Evolutionary conservation across 805 yeast genomes (phyloP).

Genomic region (Torulaspora franciscae): DNA sequence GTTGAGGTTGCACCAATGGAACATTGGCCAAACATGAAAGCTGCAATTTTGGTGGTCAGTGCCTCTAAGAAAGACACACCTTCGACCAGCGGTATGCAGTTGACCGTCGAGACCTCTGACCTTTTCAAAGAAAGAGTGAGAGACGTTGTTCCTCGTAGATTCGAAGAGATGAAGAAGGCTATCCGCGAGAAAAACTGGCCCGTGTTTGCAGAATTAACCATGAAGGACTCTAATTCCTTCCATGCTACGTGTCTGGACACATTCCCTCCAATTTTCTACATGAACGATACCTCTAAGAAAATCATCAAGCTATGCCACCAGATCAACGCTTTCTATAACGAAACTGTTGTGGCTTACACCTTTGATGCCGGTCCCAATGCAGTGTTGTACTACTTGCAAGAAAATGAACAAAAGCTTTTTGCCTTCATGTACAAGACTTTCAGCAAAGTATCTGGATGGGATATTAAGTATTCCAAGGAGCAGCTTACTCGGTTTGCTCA

Average conservation of each 20-base stretch:
- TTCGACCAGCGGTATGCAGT: constrained; percentile 94
- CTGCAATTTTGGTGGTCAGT: constrained; percentile 86
- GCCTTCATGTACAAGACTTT: constrained; percentile 63
- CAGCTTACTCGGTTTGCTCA: constrained; percentile 23
- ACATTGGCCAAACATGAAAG: constrained; percentile 93
- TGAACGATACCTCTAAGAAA: constrained; percentile 84
- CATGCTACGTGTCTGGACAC: constrained; percentile 98
- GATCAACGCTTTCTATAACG: constrained; percentile 54
- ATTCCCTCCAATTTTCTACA: constrained; percentile 89
- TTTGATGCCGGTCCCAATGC: constrained; percentile 99
- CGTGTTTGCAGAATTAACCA: constrained; percentile 81
- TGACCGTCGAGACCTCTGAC: constrained; percentile 84
- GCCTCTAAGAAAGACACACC: constrained; percentile 94
- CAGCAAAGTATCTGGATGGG: constrained; percentile 66
- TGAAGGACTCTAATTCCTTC: constrained; percentile 95
- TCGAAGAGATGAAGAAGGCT: constrained; percentile 71
- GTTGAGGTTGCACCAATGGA: constrained; percentile 78
- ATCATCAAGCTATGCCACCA: constrained; percentile 73
- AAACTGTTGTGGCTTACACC: constrained; percentile 87
- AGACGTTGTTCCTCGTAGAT: constrained; percentile 83
- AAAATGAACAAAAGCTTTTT: constrained; percentile 69
- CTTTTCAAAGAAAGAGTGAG: constrained; percentile 74
- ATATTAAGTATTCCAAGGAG: constrained; percentile 36
- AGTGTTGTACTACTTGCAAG: constrained; percentile 79
- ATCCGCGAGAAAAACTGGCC: constrained; percentile 72